Evolutionary conservation across 2,329 filamentous ascomycete species (phyloP), one percentile per base, ranked within the genome.

Genomic region (Phialophora macrospora): DNA sequence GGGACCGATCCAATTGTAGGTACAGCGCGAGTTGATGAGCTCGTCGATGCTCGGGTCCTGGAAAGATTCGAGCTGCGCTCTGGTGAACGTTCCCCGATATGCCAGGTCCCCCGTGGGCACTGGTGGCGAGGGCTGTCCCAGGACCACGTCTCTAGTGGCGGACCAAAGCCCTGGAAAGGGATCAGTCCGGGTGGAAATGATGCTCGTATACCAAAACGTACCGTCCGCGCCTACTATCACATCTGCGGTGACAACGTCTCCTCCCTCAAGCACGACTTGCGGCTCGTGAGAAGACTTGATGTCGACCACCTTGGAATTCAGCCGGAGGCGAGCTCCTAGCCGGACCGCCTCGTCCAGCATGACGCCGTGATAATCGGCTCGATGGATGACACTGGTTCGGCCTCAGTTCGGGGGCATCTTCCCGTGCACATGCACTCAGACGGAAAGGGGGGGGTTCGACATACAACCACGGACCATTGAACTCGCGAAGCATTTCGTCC

Each of bases 51-150:
- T 49, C 5, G 44, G 54, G 20, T 66, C 60, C 9, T 66, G 49
- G 8, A 66, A 49, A 1, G 59, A 48, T 20, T 66, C 60, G 3
- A 66, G 54, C 28, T 55, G 46, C 24, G 4, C 64, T 44, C 59
- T 38, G 24, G 59, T 41, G 24, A 66, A 62, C 2, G 64, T 66
- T 4, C 59, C 60, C 1, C 64, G 55, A 72, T 86, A 87, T 3
- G 84, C 84, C 30, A 86, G 73, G 71, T 87, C 84, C 0, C 84
- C 84, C 0, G 84, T 86, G 55, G 80, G 77, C 11, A 78, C 72
- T 1, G 84, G 82, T 0, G 81, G 80, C 67, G 81, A 77, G 0
- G 75, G 72, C 14, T 75, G 73, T 2, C 78, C 78, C 8, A 84
- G 69, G 14, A 85, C 75, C 4, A 76, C 72, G 61, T 81, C 78